A percentile compares a stretch with the other conserved stretches of the same genome.
phyloP scores from a whole-genome alignment of 202 grass and related monocot species.

The Musa balbisiana region DNA sequence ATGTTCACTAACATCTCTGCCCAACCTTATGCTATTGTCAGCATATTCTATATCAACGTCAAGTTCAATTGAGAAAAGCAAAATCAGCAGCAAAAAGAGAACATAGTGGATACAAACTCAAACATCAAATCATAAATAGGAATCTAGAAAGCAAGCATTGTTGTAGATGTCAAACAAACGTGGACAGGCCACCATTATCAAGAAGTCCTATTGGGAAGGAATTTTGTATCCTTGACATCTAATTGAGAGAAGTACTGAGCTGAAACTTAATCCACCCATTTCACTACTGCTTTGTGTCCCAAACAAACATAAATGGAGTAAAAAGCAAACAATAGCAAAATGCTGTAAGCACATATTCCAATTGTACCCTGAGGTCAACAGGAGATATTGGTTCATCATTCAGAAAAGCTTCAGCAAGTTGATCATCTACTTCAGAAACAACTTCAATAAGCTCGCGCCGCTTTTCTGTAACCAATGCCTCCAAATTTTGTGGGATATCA shows the following conservation, averaged over 20 bases:
- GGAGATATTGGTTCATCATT: constrained; percentile 81
- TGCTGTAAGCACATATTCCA: not conserved
- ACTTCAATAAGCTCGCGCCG: constrained; percentile 87
- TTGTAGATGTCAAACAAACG: too few relatives aligned
- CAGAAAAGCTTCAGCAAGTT: constrained; percentile 93
- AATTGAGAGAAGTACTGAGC: not conserved
- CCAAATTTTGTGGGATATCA: constrained; percentile 70
- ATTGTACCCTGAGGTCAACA: constrained; percentile 65
- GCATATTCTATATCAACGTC: not conserved
- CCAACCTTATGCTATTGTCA: too few relatives aligned
- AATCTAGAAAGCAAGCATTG: too few relatives aligned
- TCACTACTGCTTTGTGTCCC: not conserved
- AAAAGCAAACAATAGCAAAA: not conserved
- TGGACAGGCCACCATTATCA: too few relatives aligned
- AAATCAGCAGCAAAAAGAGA: not conserved
- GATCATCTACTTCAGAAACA: constrained; percentile 97
- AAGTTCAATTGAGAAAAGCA: not conserved
- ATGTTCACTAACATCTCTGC: too few relatives aligned
- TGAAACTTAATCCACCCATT: not conserved
- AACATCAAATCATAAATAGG: too few relatives aligned
- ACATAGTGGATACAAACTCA: too few relatives aligned
- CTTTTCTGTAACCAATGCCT: constrained; percentile 60
- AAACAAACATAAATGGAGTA: not conserved
- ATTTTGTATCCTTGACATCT: not conserved
- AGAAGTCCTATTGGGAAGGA: too few relatives aligned